Conservation (phyloP, 2,329 filamentous ascomycete genomes). For the Diaporthe australafricana region DNA sequence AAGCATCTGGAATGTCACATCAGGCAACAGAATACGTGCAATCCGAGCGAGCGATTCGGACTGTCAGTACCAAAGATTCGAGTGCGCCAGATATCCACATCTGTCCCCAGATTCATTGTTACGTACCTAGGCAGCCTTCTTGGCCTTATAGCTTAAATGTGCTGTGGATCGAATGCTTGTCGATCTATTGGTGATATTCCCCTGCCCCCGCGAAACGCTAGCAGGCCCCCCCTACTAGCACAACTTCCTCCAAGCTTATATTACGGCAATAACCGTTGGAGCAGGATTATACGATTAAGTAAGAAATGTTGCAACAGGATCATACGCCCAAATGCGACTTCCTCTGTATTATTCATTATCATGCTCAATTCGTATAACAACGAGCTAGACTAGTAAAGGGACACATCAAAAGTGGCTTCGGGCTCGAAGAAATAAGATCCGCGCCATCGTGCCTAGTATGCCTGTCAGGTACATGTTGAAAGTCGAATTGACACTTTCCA, state of each 20-base stretch:
- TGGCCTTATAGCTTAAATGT: not conserved
- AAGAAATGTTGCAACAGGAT: not conserved
- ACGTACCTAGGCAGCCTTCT: not conserved
- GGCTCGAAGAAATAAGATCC: no score
- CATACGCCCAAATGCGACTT: not conserved
- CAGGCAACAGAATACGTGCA: no score
- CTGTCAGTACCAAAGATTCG: no score
- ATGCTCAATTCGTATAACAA: not conserved
- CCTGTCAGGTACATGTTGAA: not conserved
- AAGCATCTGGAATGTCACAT: no score
- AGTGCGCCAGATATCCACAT: not conserved
- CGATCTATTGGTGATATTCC: not conserved
- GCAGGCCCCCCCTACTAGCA: not conserved
- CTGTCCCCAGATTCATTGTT: not conserved
- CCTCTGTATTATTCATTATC: not conserved
- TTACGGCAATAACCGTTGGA: not conserved
- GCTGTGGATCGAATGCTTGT: not conserved
- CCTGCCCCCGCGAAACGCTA: not conserved
- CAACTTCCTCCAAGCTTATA: slow-evolving; percentile 13
- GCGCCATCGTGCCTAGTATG: not conserved
- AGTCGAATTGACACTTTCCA: not conserved
- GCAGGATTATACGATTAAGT: not conserved
- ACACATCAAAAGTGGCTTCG: no score
- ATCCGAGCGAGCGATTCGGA: no score
- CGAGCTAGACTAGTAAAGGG: not conserved